Conservation (phyloP, 805 yeast species). For the Yarrowia osloensis region DNA sequence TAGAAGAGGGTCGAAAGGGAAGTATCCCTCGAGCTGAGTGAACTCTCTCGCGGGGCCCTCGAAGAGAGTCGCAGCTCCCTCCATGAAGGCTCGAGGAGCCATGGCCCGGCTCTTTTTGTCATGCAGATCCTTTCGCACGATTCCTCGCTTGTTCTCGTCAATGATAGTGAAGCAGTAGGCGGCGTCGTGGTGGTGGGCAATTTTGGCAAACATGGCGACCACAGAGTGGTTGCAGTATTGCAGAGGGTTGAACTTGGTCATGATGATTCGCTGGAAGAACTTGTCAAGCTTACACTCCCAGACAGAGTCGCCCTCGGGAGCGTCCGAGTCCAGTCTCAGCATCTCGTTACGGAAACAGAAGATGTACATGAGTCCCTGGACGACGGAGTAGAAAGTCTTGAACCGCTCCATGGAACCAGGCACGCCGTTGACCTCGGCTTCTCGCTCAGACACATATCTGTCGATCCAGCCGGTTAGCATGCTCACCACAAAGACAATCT, state of each 20-base stretch:
- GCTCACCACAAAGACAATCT: conserved; percentile 78
- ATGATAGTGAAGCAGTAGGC: conserved; percentile 93
- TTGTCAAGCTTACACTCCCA: conserved; percentile 86
- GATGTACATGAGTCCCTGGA: conserved; percentile 86
- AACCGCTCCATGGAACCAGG: conserved; percentile 86
- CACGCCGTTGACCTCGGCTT: conserved; percentile 67
- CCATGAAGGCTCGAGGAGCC: conserved; percentile 38
- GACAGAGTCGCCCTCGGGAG: conserved; percentile 34
- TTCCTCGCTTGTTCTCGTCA: conserved; percentile 80
- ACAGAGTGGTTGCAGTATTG: conserved; percentile 93
- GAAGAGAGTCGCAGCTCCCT: conserved; percentile 35
- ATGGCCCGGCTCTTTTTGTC: not conserved
- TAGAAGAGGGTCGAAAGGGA: conserved; percentile 92
- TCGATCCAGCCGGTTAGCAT: conserved; percentile 83
- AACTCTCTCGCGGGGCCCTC: conserved; percentile 68
- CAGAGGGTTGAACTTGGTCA: conserved; percentile 89
- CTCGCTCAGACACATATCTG: conserved; percentile 80
- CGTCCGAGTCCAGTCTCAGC: conserved; percentile 47
- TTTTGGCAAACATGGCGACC: conserved; percentile 87
- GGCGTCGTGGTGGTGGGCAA: conserved; percentile 84
- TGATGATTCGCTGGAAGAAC: conserved; percentile 80
- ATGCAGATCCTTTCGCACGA: conserved; percentile 42
- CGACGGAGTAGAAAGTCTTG: conserved; percentile 83
- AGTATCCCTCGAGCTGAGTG: conserved; percentile 87
- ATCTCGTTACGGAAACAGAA: conserved; percentile 82